These are phyloP conservation scores for Onygenales sp. DNA, from an alignment of 2,329 filamentous ascomycete species.

Conservation along the genomic window DNA sequence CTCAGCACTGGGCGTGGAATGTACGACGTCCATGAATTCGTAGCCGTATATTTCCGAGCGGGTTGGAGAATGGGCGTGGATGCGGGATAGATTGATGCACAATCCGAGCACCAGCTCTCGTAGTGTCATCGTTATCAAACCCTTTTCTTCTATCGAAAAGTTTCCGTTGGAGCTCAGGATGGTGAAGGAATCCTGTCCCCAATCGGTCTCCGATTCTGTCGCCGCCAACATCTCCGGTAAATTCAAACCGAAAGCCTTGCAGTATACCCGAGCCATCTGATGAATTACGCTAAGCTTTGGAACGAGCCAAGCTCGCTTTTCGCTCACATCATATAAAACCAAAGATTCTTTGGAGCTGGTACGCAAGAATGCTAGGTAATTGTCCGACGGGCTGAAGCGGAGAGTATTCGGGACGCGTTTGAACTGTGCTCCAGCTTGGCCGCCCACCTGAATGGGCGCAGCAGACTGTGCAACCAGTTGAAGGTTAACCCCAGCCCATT, in stretches of 20 bases:
- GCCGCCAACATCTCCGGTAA: background rate
- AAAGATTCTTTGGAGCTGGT: background rate
- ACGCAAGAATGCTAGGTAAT: background rate
- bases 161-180: background rate
- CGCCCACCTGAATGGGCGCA: background rate
- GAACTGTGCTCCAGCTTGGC: background rate
- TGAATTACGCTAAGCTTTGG: background rate
- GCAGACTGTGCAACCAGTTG: background rate
- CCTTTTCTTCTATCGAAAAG: background rate
- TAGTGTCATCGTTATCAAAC: background rate
- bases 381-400: background rate
- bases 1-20: background rate
- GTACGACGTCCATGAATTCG: slow-evolving; percentile 4
- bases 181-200: background rate
- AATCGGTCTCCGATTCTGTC: background rate
- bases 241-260: background rate
- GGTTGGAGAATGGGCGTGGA: background rate
- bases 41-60: slow-evolving; percentile 1
- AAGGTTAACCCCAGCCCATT: slow-evolving; percentile 1
- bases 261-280: slow-evolving; percentile 1
- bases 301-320: slow-evolving; percentile 2
- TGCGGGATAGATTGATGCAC: background rate
- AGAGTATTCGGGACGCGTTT: background rate
- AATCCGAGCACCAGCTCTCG: slow-evolving; percentile 1
- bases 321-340: background rate